Evolutionary conservation across 2,329 filamentous ascomycete species (phyloP).

Genomic region (Colletotrichum kahawae): DNA sequence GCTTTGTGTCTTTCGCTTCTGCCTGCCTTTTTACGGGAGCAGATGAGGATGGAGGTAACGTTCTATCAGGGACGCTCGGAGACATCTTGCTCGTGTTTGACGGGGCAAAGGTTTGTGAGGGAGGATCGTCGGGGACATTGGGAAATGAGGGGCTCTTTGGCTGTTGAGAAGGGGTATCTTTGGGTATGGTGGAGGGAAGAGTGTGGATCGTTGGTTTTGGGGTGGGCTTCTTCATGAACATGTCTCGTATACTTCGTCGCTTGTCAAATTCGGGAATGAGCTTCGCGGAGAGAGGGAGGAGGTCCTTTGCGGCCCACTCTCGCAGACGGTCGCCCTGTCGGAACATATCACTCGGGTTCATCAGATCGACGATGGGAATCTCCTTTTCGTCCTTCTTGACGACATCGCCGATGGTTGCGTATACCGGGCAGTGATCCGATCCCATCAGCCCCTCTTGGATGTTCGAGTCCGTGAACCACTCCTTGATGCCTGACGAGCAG

Average conservation of each 20-base stretch:
- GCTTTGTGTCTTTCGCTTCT: slow-evolving; percentile 28
- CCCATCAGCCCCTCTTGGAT: slow-evolving; percentile 95
- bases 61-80: neutral
- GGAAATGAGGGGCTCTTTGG: neutral
- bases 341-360: slow-evolving; percentile 81
- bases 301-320: slow-evolving; percentile 70
- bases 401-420: slow-evolving; percentile 70
- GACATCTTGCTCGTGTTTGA: neutral
- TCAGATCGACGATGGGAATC: slow-evolving; percentile 68
- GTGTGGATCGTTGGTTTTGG: slow-evolving; percentile 5
- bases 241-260: slow-evolving; percentile 85
- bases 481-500: slow-evolving; percentile 77
- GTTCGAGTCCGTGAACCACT: slow-evolving; percentile 80
- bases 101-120: neutral
- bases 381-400: slow-evolving; percentile 57
- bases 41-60: slow-evolving; percentile 4
- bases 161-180: neutral
- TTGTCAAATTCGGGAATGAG: slow-evolving; percentile 88
- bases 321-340: slow-evolving; percentile 66
- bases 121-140: neutral
- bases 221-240: slow-evolving; percentile 74
- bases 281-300: slow-evolving; percentile 78
- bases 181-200: neutral
- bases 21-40: slow-evolving; percentile 21
- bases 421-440: slow-evolving; percentile 96